These are phyloP conservation scores for Mycosarcoma maydis DNA, from an alignment of 1,284 basidiomycete genomes.

Conservation along the genomic window DNA sequence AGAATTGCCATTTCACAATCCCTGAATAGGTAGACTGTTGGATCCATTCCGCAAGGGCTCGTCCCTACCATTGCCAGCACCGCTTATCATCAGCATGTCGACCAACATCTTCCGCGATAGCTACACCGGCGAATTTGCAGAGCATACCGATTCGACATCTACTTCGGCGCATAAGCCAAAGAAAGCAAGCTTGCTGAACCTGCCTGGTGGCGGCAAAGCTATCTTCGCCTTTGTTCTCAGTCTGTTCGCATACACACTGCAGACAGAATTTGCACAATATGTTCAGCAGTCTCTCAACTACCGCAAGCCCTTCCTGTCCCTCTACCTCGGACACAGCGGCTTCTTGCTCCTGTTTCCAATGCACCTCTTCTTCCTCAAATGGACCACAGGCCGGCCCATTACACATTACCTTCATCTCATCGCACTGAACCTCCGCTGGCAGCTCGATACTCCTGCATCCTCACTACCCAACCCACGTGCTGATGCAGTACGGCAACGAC, in stretches of 20 bases:
- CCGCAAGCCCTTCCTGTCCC: constrained; percentile 60
- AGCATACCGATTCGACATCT: not conserved
- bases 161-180: not conserved
- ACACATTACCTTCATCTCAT: constrained; percentile 55
- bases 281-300: constrained; percentile 62
- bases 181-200: constrained; percentile 24
- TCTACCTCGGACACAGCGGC: constrained; percentile 62
- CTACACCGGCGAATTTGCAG: constrained; percentile 13
- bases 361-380: constrained; percentile 54
- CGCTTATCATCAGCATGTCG: constrained; percentile 19
- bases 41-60: not conserved
- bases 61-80: no score
- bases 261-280: constrained; percentile 65
- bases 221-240: constrained; percentile 55
- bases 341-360: constrained; percentile 60
- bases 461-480: constrained; percentile 26
- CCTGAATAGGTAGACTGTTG: not conserved
- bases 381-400: constrained; percentile 34
- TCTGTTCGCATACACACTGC: constrained; percentile 61
- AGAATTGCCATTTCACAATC: not conserved
- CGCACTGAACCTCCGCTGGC: constrained; percentile 57
- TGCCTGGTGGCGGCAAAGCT: constrained; percentile 48
- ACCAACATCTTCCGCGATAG: constrained; percentile 47
- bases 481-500: constrained; percentile 36
- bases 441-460: constrained; percentile 41